Evolutionary conservation across 1,139 yeast genomes (phyloP).

Genomic region (Blastobotrys elegans): DNA sequence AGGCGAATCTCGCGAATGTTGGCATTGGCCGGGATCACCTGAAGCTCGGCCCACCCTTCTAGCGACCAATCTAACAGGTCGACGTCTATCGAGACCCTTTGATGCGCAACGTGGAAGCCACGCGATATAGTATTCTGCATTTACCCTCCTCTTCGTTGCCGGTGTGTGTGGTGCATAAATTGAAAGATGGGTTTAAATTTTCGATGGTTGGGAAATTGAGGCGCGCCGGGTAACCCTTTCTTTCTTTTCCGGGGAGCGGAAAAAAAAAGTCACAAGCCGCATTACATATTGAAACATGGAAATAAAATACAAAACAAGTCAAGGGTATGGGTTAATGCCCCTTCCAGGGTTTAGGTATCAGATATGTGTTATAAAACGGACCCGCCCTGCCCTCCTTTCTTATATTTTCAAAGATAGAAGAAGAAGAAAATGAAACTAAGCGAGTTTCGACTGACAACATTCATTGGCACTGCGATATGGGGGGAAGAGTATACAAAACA

Average conservation of each 20-base stretch:
- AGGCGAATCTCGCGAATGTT: slow-evolving; percentile 55
- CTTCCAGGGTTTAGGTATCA: too few species aligned
- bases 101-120: slow-evolving; percentile 56
- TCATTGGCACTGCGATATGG: background rate
- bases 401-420: too few species aligned
- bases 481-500: background rate
- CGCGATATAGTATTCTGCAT: slow-evolving; percentile 16
- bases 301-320: too few species aligned
- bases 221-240: slow-evolving; percentile 5
- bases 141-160: too few species aligned
- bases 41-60: slow-evolving; percentile 77
- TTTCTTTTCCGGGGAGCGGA: too few species aligned
- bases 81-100: slow-evolving; percentile 64
- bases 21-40: slow-evolving; percentile 66
- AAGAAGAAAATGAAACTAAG: too few species aligned
- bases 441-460: too few species aligned
- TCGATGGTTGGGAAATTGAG: background rate
- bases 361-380: too few species aligned
- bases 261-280: too few species aligned
- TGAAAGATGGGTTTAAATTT: background rate
- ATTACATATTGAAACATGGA: too few species aligned
- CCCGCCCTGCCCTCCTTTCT: too few species aligned
- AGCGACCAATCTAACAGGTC: slow-evolving; percentile 50
- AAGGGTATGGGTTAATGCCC: too few species aligned
- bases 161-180: background rate